Conservation (phyloP, 2,329 filamentous ascomycete genomes). For the Trichophyton simii region DNA sequence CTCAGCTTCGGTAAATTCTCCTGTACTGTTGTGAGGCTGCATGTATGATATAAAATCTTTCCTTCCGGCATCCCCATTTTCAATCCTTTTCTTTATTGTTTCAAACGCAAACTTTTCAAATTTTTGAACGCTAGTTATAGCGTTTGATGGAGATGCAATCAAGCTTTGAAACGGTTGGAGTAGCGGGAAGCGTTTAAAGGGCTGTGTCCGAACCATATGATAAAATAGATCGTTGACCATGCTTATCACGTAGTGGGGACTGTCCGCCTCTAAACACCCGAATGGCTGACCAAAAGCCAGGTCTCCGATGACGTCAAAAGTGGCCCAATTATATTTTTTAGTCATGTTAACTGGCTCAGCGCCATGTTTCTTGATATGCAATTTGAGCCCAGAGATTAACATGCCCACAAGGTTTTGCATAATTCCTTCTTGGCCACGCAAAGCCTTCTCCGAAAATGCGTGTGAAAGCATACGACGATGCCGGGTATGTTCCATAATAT, state of each 20-base stretch:
- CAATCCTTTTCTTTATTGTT: conserved; percentile 19
- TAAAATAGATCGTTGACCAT: conserved; percentile 6
- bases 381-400: conserved; percentile 11
- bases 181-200: background rate
- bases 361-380: background rate
- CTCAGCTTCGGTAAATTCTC: conserved; percentile 20
- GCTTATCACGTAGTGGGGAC: conserved; percentile 7
- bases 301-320: conserved; percentile 33
- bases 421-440: conserved; percentile 24
- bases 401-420: conserved; percentile 22
- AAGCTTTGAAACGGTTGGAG: conserved; percentile 9
- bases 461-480: conserved; percentile 24
- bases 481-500: conserved; percentile 19
- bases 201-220: conserved; percentile 3
- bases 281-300: conserved; percentile 32
- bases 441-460: conserved; percentile 26
- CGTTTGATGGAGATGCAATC: background rate
- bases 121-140: background rate
- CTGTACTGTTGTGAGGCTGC: conserved; percentile 22
- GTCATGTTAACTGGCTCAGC: conserved; percentile 20
- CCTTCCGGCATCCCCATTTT: conserved; percentile 16
- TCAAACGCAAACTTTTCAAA: conserved; percentile 12
- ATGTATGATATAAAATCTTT: conserved; percentile 33
- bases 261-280: conserved; percentile 24
- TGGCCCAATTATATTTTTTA: conserved; percentile 23